Evolutionary conservation across 352 stramenopile species (phyloP).

Genomic region (Globisporangium solare): DNA sequence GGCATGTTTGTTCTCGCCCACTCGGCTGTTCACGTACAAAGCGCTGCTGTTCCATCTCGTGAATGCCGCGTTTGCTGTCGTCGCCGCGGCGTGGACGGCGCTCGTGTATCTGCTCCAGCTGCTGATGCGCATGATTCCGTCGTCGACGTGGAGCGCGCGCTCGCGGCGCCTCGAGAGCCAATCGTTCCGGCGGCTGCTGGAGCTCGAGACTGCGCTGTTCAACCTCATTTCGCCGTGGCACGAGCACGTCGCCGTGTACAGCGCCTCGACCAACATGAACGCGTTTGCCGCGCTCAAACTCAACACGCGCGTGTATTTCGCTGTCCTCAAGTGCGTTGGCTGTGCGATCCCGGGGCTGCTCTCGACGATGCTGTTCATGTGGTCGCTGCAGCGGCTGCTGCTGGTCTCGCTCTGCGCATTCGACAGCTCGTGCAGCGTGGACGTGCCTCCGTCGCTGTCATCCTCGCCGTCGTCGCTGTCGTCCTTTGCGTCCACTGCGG

Average conservation of each 20-base stretch:
- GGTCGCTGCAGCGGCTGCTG: slow-evolving; percentile 36
- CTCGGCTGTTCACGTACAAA: slow-evolving; percentile 56
- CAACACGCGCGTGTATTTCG: slow-evolving; percentile 57
- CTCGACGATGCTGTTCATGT: slow-evolving; percentile 38
- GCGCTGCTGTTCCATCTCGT: slow-evolving; percentile 46
- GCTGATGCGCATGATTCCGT: background rate
- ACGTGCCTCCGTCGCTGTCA: background rate
- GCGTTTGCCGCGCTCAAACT: slow-evolving; percentile 23
- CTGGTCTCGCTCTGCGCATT: slow-evolving; percentile 16
- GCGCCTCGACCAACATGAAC: slow-evolving; percentile 21
- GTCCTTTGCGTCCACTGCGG: background rate
- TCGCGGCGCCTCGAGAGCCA: slow-evolving; percentile 20
- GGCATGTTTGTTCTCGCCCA: slow-evolving; percentile 41
- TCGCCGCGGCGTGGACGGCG: slow-evolving; percentile 24
- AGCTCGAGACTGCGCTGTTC: slow-evolving; percentile 44
- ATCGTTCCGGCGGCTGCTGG: slow-evolving; percentile 32
- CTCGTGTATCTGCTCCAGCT: slow-evolving; percentile 24
- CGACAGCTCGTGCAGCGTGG: background rate
- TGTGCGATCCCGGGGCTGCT: slow-evolving; percentile 38
- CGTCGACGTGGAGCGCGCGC: background rate
- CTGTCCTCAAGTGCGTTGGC: slow-evolving; percentile 43
- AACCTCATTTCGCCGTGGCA: slow-evolving; percentile 47
- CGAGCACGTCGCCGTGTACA: slow-evolving; percentile 53
- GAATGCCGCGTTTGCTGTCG: slow-evolving; percentile 43
- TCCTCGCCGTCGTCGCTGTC: slow-evolving; percentile 3